Evolutionary conservation across 2,329 filamentous ascomycete genomes (phyloP), one percentile per base, ranked within the genome.

Genomic region (Lasiodiplodia sp.): DNA sequence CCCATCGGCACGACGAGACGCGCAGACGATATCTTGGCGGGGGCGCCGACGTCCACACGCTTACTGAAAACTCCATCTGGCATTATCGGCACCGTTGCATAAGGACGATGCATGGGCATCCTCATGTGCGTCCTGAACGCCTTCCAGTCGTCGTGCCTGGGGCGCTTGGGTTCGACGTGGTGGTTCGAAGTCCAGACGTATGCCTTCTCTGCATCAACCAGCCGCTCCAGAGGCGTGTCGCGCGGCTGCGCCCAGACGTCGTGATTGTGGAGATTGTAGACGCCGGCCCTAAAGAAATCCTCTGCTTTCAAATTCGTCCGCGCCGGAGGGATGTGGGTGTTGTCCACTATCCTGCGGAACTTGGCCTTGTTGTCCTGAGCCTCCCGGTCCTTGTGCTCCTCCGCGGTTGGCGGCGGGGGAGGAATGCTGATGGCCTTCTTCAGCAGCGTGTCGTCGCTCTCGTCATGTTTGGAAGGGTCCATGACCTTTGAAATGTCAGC

Each of bases 141-240:
- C 47, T 52, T 64, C 60, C 60, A 64, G 47, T 64, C 60, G n/a
- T 64, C 60, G 28, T 49, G 25, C 3, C 60, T n/a, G 0, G 47
- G 31, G 11, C 31, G 23, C 23, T 18, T 31, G 10, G 25, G 25
- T 4, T 44, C 57, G 21, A 47, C 3, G 2, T 28, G 0, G 25
- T 49, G 58, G 16, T 16, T 7, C 3, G 23, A 5, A 34, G 3
- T 34, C 25, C 2, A 25, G 3, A 34, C 31, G 31, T 34, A 37
- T 0, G 23, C 60, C 58, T 49, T 12, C 21, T 49, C 58, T 3
- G 44, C 18, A 16, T 34, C 58, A 8, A 25, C 23, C 40, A 18
- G 2, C 7, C 44, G 28, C 12, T 51, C 28, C 7, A 52, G 60
- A 2, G 47, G 60, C 2, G 11, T 38, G 31, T 64, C 60, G 11